Conservation (phyloP, 2,329 filamentous ascomycete genomes). For the Colletotrichum sp. region DNA sequence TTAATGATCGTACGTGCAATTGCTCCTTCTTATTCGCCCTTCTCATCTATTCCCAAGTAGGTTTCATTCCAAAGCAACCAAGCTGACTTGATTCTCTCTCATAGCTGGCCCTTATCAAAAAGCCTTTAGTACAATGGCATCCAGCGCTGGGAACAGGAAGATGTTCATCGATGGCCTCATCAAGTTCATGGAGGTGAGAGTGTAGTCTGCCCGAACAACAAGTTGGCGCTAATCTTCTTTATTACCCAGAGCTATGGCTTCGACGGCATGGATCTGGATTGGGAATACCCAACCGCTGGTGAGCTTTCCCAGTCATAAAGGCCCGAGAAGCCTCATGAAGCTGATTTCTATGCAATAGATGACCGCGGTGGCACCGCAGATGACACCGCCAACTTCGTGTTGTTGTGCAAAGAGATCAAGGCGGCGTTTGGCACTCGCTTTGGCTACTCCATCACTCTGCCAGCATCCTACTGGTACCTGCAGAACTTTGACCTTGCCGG, state of each 20-base stretch:
- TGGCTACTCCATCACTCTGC: constrained; percentile 5
- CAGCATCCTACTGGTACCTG: constrained; percentile 18
- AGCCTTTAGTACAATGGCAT: constrained; percentile 27
- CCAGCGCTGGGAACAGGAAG: not conserved
- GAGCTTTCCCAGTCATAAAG: not conserved
- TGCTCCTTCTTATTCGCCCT: too few relatives aligned
- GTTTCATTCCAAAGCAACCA: not conserved
- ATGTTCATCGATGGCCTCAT: constrained; percentile 24
- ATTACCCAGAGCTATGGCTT: constrained; percentile 41
- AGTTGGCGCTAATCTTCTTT: constrained; percentile 29
- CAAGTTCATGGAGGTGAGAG: constrained; percentile 16
- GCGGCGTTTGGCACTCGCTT: not conserved
- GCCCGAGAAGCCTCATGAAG: constrained; percentile 20
- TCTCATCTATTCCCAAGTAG: not conserved
- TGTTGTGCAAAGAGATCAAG: not conserved
- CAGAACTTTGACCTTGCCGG: not conserved
- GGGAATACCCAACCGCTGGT: constrained; percentile 24
- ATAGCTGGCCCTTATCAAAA: constrained; percentile 26
- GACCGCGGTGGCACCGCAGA: constrained; percentile 32
- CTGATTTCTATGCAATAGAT: constrained; percentile 33
- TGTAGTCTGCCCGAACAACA: constrained; percentile 29
- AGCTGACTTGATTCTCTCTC: constrained; percentile 5
- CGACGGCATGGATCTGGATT: constrained; percentile 32
- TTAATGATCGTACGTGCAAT: constrained; percentile 35
- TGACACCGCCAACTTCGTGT: constrained; percentile 37